Conservation (phyloP, 73 alveolate genomes). For the Diophrys appendiculata region DNA sequence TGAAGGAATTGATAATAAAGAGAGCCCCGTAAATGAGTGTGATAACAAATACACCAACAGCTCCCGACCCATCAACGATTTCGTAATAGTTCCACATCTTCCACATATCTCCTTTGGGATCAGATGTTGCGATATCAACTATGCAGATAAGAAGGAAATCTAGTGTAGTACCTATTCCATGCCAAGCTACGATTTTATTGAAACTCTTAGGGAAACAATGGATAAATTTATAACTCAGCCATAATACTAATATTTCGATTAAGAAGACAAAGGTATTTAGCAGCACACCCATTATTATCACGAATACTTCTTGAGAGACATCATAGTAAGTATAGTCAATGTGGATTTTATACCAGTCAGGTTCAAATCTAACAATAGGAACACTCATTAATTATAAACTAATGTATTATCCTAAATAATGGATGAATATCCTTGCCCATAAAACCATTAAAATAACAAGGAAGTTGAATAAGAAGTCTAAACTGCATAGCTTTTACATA, state of each 20-base stretch:
- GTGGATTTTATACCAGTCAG: conserved; percentile 33
- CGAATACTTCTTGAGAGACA: conserved; percentile 56
- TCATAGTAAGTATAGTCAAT: conserved; percentile 55
- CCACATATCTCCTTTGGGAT: conserved; percentile 58
- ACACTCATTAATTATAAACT: conserved; percentile 43
- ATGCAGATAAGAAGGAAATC: conserved; percentile 59
- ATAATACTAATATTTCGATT: conserved; percentile 25
- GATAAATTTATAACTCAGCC: conserved; percentile 42
- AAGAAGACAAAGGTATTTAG: conserved; percentile 25
- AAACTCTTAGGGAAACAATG: conserved; percentile 51
- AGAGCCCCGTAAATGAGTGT: conserved; percentile 46
- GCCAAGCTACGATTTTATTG: conserved; percentile 57
- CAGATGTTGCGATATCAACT: conserved; percentile 48
- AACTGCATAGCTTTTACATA: conserved; percentile 25
- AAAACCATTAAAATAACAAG: conserved; percentile 36
- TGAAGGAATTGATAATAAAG: conserved; percentile 33
- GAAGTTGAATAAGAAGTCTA: conserved; percentile 9
- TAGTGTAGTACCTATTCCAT: conserved; percentile 55
- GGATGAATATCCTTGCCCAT: conserved; percentile 60
- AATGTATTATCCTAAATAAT: conserved; percentile 61
- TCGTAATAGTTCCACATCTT: conserved; percentile 47
- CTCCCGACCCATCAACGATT: conserved; percentile 44
- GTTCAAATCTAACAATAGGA: conserved; percentile 40
- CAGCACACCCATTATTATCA: conserved; percentile 44
- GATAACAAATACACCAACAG: conserved; percentile 55